Evolutionary conservation across 441 rosid genomes (phyloP).

Genomic region (Pelargonium cotyledonis): DNA sequence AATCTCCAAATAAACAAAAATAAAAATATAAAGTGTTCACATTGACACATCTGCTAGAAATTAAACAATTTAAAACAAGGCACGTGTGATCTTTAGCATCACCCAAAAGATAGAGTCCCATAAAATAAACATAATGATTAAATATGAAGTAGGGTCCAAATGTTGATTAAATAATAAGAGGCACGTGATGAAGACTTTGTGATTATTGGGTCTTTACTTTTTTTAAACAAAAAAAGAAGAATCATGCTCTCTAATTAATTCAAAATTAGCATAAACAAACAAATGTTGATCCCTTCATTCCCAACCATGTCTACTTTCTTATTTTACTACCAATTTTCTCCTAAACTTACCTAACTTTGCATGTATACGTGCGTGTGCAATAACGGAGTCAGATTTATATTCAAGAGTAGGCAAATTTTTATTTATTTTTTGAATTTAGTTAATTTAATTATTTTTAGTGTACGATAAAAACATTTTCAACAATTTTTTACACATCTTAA

Average conservation of each 20-base stretch:
- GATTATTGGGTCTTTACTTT: not conserved
- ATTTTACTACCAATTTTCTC: not conserved
- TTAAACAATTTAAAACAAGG: not conserved
- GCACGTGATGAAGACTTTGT: not conserved
- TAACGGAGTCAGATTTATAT: no score
- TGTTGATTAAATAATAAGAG: not conserved
- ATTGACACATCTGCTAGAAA: no score
- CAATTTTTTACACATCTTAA: no score
- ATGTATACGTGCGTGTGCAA: no score
- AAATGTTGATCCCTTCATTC: constrained; percentile 20
- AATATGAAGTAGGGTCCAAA: not conserved
- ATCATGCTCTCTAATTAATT: not conserved
- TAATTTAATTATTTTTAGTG: no score
- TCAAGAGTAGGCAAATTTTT: no score
- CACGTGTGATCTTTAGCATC: not conserved
- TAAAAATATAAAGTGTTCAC: no score
- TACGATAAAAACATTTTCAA: no score
- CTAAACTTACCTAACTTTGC: not conserved
- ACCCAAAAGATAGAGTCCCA: not conserved
- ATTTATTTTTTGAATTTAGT: no score
- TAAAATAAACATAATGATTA: not conserved
- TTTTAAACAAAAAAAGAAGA: not conserved
- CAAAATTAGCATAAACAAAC: constrained; percentile 1
- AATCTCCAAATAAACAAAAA: no score
- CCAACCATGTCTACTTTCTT: constrained; percentile 6